phyloP scores from a whole-genome alignment of 1,284 basidiomycete genomes.

The Fereydounia khargensis region DNA sequence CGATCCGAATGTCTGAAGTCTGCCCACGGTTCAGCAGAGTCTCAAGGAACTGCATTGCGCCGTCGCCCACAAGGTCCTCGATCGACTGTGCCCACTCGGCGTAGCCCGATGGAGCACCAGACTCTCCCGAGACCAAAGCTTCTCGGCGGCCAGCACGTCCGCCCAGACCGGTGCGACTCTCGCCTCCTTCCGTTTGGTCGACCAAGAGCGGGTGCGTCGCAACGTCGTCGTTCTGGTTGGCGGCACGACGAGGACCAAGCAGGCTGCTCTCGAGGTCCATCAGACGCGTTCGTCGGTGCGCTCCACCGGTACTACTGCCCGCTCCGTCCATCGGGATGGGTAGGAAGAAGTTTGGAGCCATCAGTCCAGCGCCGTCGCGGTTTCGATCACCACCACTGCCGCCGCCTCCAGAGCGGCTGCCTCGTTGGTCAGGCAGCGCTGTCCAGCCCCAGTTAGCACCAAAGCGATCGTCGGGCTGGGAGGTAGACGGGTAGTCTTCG shows the following conservation, averaged over 20 bases:
- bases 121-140: too few species aligned
- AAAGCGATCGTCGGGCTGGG: slow-evolving; percentile 45
- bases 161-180: slow-evolving; percentile 8
- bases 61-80: slow-evolving; percentile 76
- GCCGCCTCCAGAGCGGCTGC: slow-evolving; percentile 4
- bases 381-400: too few species aligned
- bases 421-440: slow-evolving; percentile 9
- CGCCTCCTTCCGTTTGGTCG: slow-evolving; percentile 59
- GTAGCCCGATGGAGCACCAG: slow-evolving; percentile 14
- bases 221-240: slow-evolving; percentile 22
- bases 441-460: slow-evolving; percentile 56
- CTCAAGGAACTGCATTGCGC: slow-evolving; percentile 78
- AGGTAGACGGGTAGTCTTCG: slow-evolving; percentile 30
- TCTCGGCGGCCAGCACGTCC: neutral
- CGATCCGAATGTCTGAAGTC: slow-evolving; percentile 43
- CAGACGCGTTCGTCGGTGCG: slow-evolving; percentile 23
- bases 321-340: slow-evolving; percentile 19
- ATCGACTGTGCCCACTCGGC: slow-evolving; percentile 66
- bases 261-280: slow-evolving; percentile 30
- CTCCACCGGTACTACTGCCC: slow-evolving; percentile 10
- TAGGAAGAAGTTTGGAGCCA: slow-evolving; percentile 43
- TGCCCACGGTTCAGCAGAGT: slow-evolving; percentile 63
- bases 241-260: slow-evolving; percentile 23
- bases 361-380: slow-evolving; percentile 10
- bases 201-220: slow-evolving; percentile 78